A percentile compares a stretch with the other conserved stretches of the same genome.
Evolutionary conservation across 1,284 basidiomycete species (phyloP).

Genomic region (Fistulinella cinereoalba): DNA sequence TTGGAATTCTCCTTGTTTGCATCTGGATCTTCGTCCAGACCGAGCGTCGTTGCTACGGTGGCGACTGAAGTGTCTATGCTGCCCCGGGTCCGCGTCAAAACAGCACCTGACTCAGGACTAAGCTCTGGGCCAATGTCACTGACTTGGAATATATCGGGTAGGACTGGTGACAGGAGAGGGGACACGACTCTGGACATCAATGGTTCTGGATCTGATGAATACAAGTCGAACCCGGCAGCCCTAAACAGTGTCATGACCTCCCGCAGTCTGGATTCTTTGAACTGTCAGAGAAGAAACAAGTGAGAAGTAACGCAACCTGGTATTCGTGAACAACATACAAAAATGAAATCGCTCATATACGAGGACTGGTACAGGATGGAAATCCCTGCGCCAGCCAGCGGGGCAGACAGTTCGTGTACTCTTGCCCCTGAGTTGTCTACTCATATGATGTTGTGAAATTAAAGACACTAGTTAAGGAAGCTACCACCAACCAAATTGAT

Average conservation of each 20-base stretch:
- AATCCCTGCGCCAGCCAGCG: constrained; percentile 75
- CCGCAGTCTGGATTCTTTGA: constrained; percentile 61
- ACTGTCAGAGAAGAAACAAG: constrained; percentile 37
- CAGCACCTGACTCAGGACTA: constrained; percentile 37
- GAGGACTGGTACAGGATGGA: constrained; percentile 84
- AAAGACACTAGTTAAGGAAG: neutral
- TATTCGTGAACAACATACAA: constrained; percentile 45
- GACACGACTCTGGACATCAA: constrained; percentile 38
- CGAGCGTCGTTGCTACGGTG: constrained; percentile 29
- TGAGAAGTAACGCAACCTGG: neutral
- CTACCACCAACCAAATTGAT: constrained; percentile 57
- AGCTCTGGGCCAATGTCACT: constrained; percentile 38
- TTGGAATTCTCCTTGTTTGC: constrained; percentile 5
- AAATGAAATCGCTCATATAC: constrained; percentile 82
- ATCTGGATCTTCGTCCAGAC: constrained; percentile 8
- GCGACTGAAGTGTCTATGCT: constrained; percentile 36
- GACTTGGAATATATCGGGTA: constrained; percentile 38
- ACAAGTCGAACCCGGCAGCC: constrained; percentile 64
- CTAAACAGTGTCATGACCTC: constrained; percentile 61
- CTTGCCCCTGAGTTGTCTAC: constrained; percentile 69
- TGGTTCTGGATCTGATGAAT: constrained; percentile 51
- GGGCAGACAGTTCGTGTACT: constrained; percentile 75
- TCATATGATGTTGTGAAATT: constrained; percentile 6
- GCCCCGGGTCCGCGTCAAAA: constrained; percentile 45
- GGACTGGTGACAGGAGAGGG: constrained; percentile 36